Percentiles rank a stretch among this genome's conserved stretches.
Evolutionary conservation across 805 yeast species (phyloP).

Genomic region (Zygosaccharomyces gambellarensis): DNA sequence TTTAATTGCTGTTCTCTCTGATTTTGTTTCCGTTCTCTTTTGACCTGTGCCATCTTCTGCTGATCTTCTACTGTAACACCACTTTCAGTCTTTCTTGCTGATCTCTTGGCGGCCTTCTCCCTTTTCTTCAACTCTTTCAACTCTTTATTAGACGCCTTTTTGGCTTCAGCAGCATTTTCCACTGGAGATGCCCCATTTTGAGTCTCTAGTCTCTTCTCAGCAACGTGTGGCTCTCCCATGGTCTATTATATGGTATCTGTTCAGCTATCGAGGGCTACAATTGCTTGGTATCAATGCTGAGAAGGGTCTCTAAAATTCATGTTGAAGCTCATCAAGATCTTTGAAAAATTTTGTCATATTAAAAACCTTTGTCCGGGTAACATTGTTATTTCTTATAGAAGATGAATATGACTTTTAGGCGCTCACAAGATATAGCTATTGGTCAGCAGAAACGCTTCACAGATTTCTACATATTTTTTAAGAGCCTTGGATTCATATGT

Average conservation of each 20-base stretch:
- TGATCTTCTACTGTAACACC: constrained; percentile 47
- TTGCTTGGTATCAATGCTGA: too few species aligned
- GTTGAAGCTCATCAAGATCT: constrained; percentile 3
- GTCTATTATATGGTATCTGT: neutral
- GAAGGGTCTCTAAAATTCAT: neutral
- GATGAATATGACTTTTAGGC: neutral
- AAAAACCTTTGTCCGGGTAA: neutral
- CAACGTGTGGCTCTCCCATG: constrained; percentile 1
- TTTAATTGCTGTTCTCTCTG: constrained; percentile 43
- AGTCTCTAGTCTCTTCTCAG: constrained; percentile 4
- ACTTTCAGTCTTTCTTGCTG: constrained; percentile 72
- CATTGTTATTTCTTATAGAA: neutral
- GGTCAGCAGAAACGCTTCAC: neutral
- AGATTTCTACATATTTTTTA: neutral
- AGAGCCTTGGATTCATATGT: neutral
- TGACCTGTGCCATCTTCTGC: constrained; percentile 38
- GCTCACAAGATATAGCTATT: neutral
- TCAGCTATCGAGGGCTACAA: neutral
- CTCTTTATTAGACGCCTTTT: constrained; percentile 64
- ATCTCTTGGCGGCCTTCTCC: constrained; percentile 89
- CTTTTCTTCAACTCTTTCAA: constrained; percentile 82
- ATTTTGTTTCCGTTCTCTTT: constrained; percentile 40
- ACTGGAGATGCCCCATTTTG: neutral
- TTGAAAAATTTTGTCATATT: constrained; percentile 3
- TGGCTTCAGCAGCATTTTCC: constrained; percentile 17